Base-by-base conservation (phyloP, 2,329 filamentous ascomycete genomes). In the Graphium sp. region DNA sequence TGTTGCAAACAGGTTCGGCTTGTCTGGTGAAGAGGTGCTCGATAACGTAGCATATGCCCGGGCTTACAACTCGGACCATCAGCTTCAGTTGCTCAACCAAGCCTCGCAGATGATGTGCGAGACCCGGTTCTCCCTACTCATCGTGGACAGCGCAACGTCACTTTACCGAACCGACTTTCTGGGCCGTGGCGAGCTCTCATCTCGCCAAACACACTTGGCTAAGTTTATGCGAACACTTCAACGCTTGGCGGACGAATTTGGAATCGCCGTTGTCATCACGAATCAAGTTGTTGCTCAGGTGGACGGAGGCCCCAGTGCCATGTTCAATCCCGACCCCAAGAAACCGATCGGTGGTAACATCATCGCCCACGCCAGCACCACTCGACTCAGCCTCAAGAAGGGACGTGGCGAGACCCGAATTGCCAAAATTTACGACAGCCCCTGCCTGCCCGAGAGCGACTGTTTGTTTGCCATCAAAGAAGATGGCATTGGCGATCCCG, bases 301-400 rank as follows among this genome's bases (percentile, higher is more conserved):
- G 7, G 89, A 98, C 46, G 89, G 89, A 37, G 89, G 89, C 4
- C 85, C 87, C 18, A 87, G 79, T 45, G 75, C 87, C 35, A 98
- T 98, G 89, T 98, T 93, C 62, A 98, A 98, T 41, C 89, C 91
- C 0, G 91, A 98, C 45, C 89, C 89, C 6, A 98, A 98, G 67
- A 98, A 98, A 53, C 89, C 89, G 0, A 94, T 98, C 48, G 89
- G 89, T 40, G 89, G 89, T 38, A 95, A 98, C 52, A 98, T 98
- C 40, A 95, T 98, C 48, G 89, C 91, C 3, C 89, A 98, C 50
- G 85, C 89, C 29, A 93, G 83, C 46, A 98, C 89, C 2, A 98
- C 89, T 3, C 68, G 89, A 45, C 66, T 98, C 42, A 94, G 84
- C 45, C 52, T 98, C 47, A 94, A 93, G 60, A 98, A 98, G 53